Conservation (phyloP, 2,329 filamentous ascomycete species). For the Pyricularia grisea region DNA sequence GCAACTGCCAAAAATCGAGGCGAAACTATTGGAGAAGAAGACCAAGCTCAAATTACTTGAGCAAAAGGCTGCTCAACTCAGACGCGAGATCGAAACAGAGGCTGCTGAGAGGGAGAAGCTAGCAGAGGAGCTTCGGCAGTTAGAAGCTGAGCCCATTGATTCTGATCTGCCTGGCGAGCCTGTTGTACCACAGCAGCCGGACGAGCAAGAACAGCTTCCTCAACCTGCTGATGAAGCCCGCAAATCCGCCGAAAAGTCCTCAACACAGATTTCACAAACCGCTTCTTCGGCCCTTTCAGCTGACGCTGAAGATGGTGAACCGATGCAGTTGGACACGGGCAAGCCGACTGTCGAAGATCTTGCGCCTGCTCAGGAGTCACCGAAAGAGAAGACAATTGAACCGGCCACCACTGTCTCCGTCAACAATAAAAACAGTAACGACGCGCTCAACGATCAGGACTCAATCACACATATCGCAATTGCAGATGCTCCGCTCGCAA, state of each 20-base stretch:
- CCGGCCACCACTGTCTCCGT: not conserved
- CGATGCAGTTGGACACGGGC: not conserved
- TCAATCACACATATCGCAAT: not conserved
- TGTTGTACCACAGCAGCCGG: not conserved
- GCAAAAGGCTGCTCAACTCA: conserved; percentile 35
- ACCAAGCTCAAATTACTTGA: conserved; percentile 35
- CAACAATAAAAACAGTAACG: not conserved
- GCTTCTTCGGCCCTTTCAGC: not conserved
- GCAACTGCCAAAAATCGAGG: conserved; percentile 27
- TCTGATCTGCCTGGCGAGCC: not conserved
- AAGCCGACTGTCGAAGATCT: not conserved
- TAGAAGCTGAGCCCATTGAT: conserved; percentile 13
- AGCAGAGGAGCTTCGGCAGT: conserved; percentile 20
- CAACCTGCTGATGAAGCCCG: not conserved
- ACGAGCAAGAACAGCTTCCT: not conserved
- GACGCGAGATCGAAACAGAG: conserved; percentile 33
- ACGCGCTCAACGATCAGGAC: not conserved
- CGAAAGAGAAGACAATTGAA: not conserved
- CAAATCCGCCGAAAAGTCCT: not conserved
- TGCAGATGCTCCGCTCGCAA: not conserved
- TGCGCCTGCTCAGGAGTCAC: not conserved
- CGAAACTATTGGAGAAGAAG: conserved; percentile 31
- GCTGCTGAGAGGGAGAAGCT: conserved; percentile 23
- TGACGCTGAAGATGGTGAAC: not conserved
- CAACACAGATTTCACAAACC: not conserved